Evolutionary conservation across 2,329 filamentous ascomycete species (phyloP).

Genomic region (Fusarium solani-melongenae): DNA sequence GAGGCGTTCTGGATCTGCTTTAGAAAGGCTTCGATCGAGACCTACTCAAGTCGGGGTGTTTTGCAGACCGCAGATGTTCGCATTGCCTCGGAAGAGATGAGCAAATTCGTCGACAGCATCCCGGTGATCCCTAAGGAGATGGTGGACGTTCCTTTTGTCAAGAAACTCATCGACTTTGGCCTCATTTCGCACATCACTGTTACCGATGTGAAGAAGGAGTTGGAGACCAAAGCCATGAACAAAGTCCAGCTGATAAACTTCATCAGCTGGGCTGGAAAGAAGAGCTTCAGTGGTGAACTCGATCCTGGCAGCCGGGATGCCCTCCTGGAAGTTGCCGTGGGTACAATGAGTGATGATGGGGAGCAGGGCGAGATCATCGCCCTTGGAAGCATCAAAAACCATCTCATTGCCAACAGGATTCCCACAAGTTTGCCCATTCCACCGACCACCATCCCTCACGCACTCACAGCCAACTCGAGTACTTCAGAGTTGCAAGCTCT

Average conservation of each 20-base stretch:
- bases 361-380: conserved; percentile 78
- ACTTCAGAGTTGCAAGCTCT: conserved; percentile 79
- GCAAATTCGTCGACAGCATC: conserved; percentile 85
- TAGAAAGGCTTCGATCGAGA: conserved; percentile 82
- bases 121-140: conserved; percentile 85
- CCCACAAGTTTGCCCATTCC: conserved; percentile 85
- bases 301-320: conserved; percentile 74
- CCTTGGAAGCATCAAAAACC: conserved; percentile 79
- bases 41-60: conserved; percentile 89
- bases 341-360: conserved; percentile 70
- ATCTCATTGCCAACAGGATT: conserved; percentile 81
- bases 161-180: conserved; percentile 83
- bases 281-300: conserved; percentile 77
- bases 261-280: conserved; percentile 83
- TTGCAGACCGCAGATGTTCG: conserved; percentile 86
- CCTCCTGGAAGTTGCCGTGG: conserved; percentile 84
- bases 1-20: conserved; percentile 97
- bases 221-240: conserved; percentile 84
- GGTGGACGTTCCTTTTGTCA: conserved; percentile 78
- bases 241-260: conserved; percentile 85
- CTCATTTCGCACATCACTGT: conserved; percentile 90
- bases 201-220: conserved; percentile 83
- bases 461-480: conserved; percentile 79
- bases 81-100: conserved; percentile 73
- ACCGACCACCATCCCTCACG: conserved; percentile 83